Evolutionary conservation across 352 stramenopile genomes (phyloP), one percentile per base, ranked within the genome.

Genomic region (Pythium myriotylum): DNA sequence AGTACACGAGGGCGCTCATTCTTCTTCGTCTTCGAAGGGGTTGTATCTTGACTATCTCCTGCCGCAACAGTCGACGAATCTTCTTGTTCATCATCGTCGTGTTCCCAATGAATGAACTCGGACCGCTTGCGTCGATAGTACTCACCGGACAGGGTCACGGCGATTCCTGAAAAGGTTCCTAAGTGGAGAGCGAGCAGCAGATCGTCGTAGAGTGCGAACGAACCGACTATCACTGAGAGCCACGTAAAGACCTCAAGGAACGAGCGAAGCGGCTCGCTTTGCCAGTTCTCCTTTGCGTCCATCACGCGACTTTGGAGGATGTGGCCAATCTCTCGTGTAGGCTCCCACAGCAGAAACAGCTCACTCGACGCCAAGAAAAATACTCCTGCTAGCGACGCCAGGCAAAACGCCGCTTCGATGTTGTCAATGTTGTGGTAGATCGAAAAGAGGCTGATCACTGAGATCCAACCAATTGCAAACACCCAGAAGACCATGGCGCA

Each of bases 391-490:
- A 95, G 70, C 4, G 82, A 92, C 2, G 86, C 84, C 5, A 95
- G 54, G 41, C 81, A 91, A 58, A 95, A 95, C 4, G 86, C 86
- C 3, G 86, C 82, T 67, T 95, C 86, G 54, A 95, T 89, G 49
- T 77, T 92, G 51, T 91, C 80, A 33, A 92, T 91, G 70, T 92
- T 84, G 49, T 88, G 80, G 57, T 95, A 95, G 49, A 95, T 95
- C 49, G 73, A 89, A 20, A 88, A 70, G 14, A 95, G 59, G 9
- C 77, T 87, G 24, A 93, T 43, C 57, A 90, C 78, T 12, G 82
- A 88, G 2, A 75, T 74, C 48, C 89, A 95, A 4, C 76, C 79
- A 57, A 93, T 76, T 29, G 93, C 65, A 20, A 88, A 80, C 40
- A 91, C 55, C 43, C 71, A 92, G 54, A 92, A 93, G 6, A 93